These are phyloP conservation scores for Fremontodendron californicum DNA, from an alignment of 345 rosid species.

Conservation along the genomic window DNA sequence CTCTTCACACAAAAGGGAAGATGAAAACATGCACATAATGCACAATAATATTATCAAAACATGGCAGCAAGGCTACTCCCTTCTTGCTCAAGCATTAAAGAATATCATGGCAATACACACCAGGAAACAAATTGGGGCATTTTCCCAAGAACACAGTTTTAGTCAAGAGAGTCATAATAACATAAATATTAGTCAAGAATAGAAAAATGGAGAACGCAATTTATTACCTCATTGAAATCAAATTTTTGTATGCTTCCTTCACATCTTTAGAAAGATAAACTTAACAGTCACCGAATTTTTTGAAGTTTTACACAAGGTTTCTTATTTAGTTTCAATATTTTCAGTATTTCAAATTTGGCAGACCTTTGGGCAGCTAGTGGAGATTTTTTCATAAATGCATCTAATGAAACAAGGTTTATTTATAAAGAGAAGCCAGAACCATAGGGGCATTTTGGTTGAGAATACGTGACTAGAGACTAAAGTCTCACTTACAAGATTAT, in stretches of 20 bases:
- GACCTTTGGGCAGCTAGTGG: neutral
- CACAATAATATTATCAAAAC: neutral
- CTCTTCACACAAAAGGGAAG: slow-evolving; percentile 39
- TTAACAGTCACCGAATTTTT: neutral
- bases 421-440: neutral
- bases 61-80: neutral
- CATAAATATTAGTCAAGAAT: neutral
- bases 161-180: neutral
- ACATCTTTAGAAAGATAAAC: neutral
- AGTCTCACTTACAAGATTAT: neutral
- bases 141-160: neutral
- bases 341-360: neutral
- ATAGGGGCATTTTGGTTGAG: neutral
- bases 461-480: neutral
- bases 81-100: neutral
- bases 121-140: neutral
- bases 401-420: too few species aligned
- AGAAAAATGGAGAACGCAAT: neutral
- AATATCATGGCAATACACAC: neutral
- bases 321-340: neutral
- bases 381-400: neutral
- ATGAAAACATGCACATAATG: neutral
- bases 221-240: neutral
- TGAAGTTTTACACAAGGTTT: neutral
- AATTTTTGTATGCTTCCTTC: neutral